phyloP scores from a whole-genome alignment of 1,284 basidiomycete genomes.

The Chalciporus piperatoides region DNA sequence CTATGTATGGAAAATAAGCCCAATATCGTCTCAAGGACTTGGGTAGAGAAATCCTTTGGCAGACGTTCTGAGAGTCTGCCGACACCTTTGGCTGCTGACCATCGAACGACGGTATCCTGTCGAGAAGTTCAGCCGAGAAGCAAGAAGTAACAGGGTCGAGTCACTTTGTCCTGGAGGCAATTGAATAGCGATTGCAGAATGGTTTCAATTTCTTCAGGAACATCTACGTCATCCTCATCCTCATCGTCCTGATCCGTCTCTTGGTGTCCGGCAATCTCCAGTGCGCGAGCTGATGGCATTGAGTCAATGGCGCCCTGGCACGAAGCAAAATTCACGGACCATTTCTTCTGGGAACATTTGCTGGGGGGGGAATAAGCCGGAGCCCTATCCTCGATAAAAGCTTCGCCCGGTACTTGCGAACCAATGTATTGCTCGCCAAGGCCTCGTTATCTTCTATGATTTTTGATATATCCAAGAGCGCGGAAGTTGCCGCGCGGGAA shows the following conservation, averaged over 20 bases:
- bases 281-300: constrained; percentile 22
- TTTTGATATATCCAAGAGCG: constrained; percentile 44
- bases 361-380: constrained; percentile 54
- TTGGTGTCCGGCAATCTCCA: constrained; percentile 16
- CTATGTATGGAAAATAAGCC: constrained; percentile 67
- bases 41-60: constrained; percentile 68
- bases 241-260: constrained; percentile 9
- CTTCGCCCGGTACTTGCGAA: constrained; percentile 68
- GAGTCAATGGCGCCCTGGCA: constrained; percentile 3
- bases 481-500: constrained; percentile 41
- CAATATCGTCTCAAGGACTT: constrained; percentile 80
- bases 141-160: constrained; percentile 8
- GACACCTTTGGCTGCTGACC: constrained; percentile 92
- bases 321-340: constrained; percentile 17
- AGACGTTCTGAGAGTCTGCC: constrained; percentile 83
- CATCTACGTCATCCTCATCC: constrained; percentile 56
- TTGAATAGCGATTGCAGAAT: constrained; percentile 75
- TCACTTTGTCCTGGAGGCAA: constrained; percentile 79
- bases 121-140: constrained; percentile 1
- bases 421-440: constrained; percentile 54
- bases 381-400: constrained; percentile 60
- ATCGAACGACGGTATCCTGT: constrained; percentile 93
- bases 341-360: constrained; percentile 37
- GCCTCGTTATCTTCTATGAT: constrained; percentile 38
- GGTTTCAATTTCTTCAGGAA: constrained; percentile 78